Percentiles rank a stretch among this genome's conserved stretches.
Evolutionary conservation across 2,329 filamentous ascomycete genomes (phyloP).

Genomic region (Ascochyta fabae): DNA sequence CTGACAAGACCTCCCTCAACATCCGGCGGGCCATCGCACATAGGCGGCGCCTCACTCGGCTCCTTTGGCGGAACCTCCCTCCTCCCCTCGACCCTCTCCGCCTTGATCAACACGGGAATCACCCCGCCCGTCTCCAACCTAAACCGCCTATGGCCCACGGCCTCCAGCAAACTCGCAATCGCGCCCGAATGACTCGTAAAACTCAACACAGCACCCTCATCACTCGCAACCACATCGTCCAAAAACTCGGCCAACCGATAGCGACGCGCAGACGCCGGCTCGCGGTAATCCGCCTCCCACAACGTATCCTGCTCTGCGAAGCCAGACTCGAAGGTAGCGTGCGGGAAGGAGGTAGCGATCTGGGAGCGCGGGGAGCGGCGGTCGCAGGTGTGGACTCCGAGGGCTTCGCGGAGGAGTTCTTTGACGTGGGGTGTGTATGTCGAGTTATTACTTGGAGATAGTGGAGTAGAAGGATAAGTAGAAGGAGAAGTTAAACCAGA

Average conservation of each 20-base stretch:
- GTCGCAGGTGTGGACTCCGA: conserved; percentile 74
- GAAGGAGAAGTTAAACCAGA: too few species aligned
- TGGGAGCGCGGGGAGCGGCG: conserved; percentile 61
- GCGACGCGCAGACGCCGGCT: conserved; percentile 32
- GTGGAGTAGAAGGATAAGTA: too few species aligned
- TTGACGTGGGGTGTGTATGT: conserved; percentile 66
- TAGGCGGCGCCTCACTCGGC: conserved; percentile 41
- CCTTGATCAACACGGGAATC: conserved; percentile 67
- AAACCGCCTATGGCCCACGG: conserved; percentile 66
- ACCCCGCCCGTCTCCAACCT: conserved; percentile 68
- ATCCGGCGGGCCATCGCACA: conserved; percentile 33
- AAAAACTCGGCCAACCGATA: conserved; percentile 50
- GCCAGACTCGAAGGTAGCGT: conserved; percentile 62
- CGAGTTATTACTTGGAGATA: too few species aligned
- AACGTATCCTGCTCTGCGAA: conserved; percentile 65
- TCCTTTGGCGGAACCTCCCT: conserved; percentile 37
- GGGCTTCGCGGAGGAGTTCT: conserved; percentile 69
- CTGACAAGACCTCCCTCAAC: not conserved
- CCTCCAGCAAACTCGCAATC: conserved; percentile 61
- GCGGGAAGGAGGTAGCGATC: conserved; percentile 59
- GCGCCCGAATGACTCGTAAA: conserved; percentile 66
- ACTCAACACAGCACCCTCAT: conserved; percentile 56
- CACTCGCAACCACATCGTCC: conserved; percentile 60
- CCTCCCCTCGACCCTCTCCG: conserved; percentile 34
- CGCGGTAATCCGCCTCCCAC: conserved; percentile 53